A percentile compares a stretch with the other conserved stretches of the same genome.
Evolutionary conservation across 192 early-diverging fungal species (phyloP).

Genomic region (Rhizoclosmatium sp.): DNA sequence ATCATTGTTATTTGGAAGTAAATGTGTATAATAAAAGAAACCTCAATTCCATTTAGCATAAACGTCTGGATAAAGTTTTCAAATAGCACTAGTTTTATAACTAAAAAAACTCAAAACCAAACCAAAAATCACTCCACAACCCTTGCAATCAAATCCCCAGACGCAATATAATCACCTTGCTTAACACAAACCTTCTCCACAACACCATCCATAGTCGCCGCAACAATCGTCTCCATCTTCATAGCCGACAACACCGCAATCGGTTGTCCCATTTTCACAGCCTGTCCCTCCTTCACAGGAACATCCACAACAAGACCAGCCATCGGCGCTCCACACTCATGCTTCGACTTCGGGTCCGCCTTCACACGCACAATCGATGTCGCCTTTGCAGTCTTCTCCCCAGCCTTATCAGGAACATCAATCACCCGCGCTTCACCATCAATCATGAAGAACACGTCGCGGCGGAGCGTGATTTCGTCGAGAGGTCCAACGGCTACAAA

Average conservation of each 20-base stretch:
- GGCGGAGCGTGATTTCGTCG: slow-evolving; percentile 72
- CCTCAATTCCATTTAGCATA: too few species aligned
- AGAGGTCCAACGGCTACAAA: slow-evolving; percentile 88
- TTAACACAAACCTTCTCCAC: slow-evolving; percentile 75
- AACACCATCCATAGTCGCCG: slow-evolving; percentile 74
- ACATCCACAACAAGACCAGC: slow-evolving; percentile 94
- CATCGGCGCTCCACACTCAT: slow-evolving; percentile 95
- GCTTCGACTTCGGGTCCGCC: slow-evolving; percentile 78
- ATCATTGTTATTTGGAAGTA: neutral
- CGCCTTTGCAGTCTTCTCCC: slow-evolving; percentile 27
- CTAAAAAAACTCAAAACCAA: neutral
- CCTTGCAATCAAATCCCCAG: slow-evolving; percentile 82
- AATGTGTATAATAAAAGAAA: too few species aligned
- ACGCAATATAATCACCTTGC: slow-evolving; percentile 79
- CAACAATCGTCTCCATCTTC: slow-evolving; percentile 93
- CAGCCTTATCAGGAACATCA: slow-evolving; percentile 53
- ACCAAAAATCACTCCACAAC: slow-evolving; percentile 26
- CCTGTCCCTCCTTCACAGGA: slow-evolving; percentile 79
- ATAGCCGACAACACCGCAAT: slow-evolving; percentile 94
- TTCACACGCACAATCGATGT: slow-evolving; percentile 61
- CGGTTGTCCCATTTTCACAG: slow-evolving; percentile 89
- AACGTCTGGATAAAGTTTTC: too few species aligned
- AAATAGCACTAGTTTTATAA: slow-evolving; percentile 5
- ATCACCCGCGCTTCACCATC: slow-evolving; percentile 94
- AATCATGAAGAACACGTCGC: slow-evolving; percentile 96